Conservation (phyloP, 495 filamentous ascomycete genomes). For the Daldinia vernicosa region DNA sequence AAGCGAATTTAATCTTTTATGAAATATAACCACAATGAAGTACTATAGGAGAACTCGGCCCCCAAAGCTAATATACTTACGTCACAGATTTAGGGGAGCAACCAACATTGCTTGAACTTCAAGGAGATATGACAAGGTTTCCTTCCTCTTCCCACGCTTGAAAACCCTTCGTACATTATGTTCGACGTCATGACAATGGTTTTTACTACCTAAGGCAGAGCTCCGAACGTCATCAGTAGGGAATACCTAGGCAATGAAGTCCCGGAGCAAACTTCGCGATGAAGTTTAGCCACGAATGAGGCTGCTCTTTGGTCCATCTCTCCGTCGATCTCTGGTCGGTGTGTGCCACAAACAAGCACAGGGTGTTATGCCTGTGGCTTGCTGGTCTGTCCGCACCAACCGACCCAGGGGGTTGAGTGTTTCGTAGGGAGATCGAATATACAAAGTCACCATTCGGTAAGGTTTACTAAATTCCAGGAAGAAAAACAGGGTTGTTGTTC, state of each 20-base stretch:
- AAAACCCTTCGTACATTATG: conserved; percentile 24
- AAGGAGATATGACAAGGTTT: not conserved
- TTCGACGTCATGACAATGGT: conserved; percentile 44
- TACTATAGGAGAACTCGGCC: not conserved
- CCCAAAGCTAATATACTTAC: conserved; percentile 17
- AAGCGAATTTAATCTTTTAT: conserved; percentile 30
- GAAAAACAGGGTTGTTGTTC: conserved; percentile 34
- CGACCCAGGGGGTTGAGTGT: not conserved
- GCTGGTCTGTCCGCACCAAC: conserved; percentile 5
- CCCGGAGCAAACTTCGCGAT: conserved; percentile 22
- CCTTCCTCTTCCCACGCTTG: not conserved
- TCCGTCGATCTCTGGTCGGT: conserved; percentile 25
- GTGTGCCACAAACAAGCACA: conserved; percentile 28
- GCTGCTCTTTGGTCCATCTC: conserved; percentile 19
- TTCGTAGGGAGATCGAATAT: not conserved
- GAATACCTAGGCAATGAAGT: conserved; percentile 30
- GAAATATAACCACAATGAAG: conserved; percentile 9
- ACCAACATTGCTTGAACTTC: not conserved
- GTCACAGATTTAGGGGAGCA: conserved; percentile 20
- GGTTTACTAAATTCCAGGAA: not conserved
- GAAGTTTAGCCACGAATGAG: conserved; percentile 42
- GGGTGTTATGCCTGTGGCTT: conserved; percentile 31
- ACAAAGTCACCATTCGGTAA: conserved; percentile 17
- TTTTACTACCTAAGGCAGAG: not conserved
- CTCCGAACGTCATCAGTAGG: conserved; percentile 44